Percentiles rank a stretch among this genome's conserved stretches.
Conservation (phyloP, 2,329 filamentous ascomycete genomes). For the Byssochlamys sp. region DNA sequence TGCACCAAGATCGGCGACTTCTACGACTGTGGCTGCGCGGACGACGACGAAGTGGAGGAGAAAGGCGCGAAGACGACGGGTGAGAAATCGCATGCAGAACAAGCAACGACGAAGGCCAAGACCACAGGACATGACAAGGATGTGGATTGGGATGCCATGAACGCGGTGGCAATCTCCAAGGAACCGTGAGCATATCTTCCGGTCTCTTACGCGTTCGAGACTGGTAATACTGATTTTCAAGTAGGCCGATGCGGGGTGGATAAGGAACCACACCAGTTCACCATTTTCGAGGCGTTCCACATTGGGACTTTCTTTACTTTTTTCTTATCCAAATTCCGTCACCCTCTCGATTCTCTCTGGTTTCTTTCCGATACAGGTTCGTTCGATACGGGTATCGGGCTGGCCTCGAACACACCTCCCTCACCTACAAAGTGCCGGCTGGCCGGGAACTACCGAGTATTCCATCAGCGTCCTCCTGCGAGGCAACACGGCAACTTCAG, state of each 20-base stretch:
- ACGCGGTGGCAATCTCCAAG: constrained; percentile 26
- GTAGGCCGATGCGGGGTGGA: constrained; percentile 8
- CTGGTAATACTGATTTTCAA: neutral
- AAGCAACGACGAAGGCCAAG: constrained; percentile 1
- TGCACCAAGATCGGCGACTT: constrained; percentile 57
- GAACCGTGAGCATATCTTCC: constrained; percentile 21
- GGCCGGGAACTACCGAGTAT: neutral
- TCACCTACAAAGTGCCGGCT: neutral
- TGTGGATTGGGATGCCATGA: constrained; percentile 7
- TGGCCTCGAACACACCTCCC: neutral
- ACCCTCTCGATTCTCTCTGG: neutral
- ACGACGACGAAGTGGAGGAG: constrained; percentile 37
- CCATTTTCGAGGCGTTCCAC: neutral
- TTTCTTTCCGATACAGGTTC: neutral
- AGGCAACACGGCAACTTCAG: neutral
- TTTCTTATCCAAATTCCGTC: neutral
- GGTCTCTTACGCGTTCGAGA: neutral
- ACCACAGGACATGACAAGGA: constrained; percentile 5
- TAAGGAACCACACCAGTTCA: constrained; percentile 1
- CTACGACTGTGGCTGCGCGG: constrained; percentile 57
- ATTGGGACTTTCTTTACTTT: neutral
- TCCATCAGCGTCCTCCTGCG: neutral
- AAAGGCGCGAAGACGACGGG: neutral
- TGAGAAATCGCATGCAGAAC: neutral
- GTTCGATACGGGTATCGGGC: neutral